A percentile compares a stretch with the other conserved stretches of the same genome.
These are phyloP conservation scores for Dictyostelium discoideum DNA, from an alignment of 78 protist species.

Conservation along the genomic window DNA sequence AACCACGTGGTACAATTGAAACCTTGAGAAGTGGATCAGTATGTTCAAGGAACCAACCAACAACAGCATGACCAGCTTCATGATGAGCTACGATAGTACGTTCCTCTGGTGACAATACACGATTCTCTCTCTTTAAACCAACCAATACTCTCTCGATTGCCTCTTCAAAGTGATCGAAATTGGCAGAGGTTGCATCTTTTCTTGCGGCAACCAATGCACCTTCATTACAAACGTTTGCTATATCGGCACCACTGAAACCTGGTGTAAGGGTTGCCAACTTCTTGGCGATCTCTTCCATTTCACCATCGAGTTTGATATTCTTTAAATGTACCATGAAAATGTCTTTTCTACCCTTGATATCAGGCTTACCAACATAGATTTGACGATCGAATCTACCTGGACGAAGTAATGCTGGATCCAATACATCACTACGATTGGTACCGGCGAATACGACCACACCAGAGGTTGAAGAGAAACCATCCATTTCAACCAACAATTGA, in stretches of 20 bases:
- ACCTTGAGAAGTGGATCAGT: conserved; percentile 97
- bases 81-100: conserved; percentile 96
- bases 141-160: conserved; percentile 96
- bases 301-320: conserved; percentile 62
- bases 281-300: conserved; percentile 70
- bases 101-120: conserved; percentile 88
- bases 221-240: conserved; percentile 96
- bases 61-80: conserved; percentile 99
- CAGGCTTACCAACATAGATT: conserved; percentile 93
- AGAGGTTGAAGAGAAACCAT: conserved; percentile 89
- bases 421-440: conserved; percentile 93
- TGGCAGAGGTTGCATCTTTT: conserved; percentile 58
- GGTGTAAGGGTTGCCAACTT: conserved; percentile 87
- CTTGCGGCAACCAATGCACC: conserved; percentile 95
- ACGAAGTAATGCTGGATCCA: conserved; percentile 97
- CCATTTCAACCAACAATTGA: conserved; percentile 97
- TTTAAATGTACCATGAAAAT: conserved; percentile 94
- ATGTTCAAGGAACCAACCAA: conserved; percentile 98
- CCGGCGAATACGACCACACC: conserved; percentile 97
- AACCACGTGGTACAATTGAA: conserved; percentile 98
- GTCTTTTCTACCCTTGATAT: conserved; percentile 89
- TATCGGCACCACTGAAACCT: conserved; percentile 97
- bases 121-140: conserved; percentile 87
- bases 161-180: conserved; percentile 87
- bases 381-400: conserved; percentile 99